Evolutionary conservation across 2,329 filamentous ascomycete species (phyloP).

Genomic region (Diaporthe nobilis): DNA sequence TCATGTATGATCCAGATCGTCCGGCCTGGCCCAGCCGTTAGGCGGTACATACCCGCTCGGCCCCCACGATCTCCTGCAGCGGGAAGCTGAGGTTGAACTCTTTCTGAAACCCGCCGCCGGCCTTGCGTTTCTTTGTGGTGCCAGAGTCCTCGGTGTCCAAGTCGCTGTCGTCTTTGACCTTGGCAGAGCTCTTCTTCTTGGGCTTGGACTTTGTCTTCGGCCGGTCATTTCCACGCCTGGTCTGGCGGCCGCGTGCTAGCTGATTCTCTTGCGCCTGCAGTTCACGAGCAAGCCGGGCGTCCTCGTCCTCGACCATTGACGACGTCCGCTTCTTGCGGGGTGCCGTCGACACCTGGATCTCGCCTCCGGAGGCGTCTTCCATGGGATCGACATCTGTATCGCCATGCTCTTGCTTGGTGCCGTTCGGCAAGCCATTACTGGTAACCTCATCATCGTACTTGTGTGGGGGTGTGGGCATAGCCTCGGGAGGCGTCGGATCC

Average conservation of each 20-base stretch:
- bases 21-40: not conserved
- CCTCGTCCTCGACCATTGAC: slow-evolving; percentile 75
- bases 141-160: slow-evolving; percentile 72
- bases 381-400: slow-evolving; percentile 50
- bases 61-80: slow-evolving; percentile 78
- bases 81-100: slow-evolving; percentile 81
- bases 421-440: slow-evolving; percentile 51
- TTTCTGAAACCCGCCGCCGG: slow-evolving; percentile 94
- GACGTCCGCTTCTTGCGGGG: slow-evolving; percentile 77
- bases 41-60: slow-evolving; percentile 69
- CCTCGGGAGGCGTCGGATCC: slow-evolving; percentile 59
- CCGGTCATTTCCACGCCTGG: slow-evolving; percentile 82
- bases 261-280: slow-evolving; percentile 94
- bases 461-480: slow-evolving; percentile 60
- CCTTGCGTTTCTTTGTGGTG: slow-evolving; percentile 81
- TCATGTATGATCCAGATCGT: not conserved
- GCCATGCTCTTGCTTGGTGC: slow-evolving; percentile 43
- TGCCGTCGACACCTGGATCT: slow-evolving; percentile 65
- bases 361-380: slow-evolving; percentile 53
- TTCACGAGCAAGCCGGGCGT: slow-evolving; percentile 88
- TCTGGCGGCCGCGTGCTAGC: slow-evolving; percentile 69
- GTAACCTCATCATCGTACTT: slow-evolving; percentile 54
- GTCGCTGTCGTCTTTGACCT: slow-evolving; percentile 87
- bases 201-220: slow-evolving; percentile 59
- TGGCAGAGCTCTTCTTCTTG: slow-evolving; percentile 77